Evolutionary conservation across 495 filamentous ascomycete genomes (phyloP).

Genomic region (Aspergillus nanangensis): DNA sequence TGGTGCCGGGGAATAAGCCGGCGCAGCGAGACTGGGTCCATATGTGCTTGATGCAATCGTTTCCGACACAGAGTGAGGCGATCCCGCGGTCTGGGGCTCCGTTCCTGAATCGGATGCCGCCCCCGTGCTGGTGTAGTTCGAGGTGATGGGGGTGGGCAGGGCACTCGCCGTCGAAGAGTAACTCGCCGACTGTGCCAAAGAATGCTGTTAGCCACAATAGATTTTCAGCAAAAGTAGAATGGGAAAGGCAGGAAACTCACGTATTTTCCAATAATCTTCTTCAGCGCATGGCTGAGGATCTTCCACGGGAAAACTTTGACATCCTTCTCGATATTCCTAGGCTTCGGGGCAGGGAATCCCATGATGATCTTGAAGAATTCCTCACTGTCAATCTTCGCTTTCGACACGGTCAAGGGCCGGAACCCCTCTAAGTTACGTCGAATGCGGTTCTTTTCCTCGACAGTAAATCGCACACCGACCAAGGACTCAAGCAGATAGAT

Average conservation of each 20-base stretch:
- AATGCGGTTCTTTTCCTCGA: conserved; percentile 98
- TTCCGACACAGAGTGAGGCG: conserved; percentile 43
- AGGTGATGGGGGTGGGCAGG: conserved; percentile 33
- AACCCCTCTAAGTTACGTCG: conserved; percentile 92
- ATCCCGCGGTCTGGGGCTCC: conserved; percentile 34
- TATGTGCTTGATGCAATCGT: conserved; percentile 30
- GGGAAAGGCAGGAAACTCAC: conserved; percentile 45
- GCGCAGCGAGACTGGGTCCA: conserved; percentile 16
- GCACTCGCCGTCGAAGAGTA: conserved; percentile 48
- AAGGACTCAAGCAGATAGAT: conserved; percentile 89
- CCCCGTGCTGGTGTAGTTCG: conserved; percentile 34
- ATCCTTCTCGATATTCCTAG: conserved; percentile 96
- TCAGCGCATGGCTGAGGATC: conserved; percentile 72
- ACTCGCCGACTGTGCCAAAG: conserved; percentile 39
- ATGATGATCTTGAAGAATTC: conserved; percentile 99
- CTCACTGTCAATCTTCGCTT: conserved; percentile 84
- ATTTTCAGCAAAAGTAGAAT: no score
- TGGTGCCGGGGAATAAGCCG: conserved; percentile 25
- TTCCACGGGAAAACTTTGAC: conserved; percentile 98
- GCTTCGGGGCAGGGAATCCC: conserved; percentile 93
- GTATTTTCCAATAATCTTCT: conserved; percentile 99
- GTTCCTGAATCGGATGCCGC: conserved; percentile 39
- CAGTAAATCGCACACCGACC: conserved; percentile 76
- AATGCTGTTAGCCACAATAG: conserved; percentile 10
- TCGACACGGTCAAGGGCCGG: conserved; percentile 84